phyloP scores from a whole-genome alignment of 1,139 yeast species.

The Suhomyces guaymorum region DNA sequence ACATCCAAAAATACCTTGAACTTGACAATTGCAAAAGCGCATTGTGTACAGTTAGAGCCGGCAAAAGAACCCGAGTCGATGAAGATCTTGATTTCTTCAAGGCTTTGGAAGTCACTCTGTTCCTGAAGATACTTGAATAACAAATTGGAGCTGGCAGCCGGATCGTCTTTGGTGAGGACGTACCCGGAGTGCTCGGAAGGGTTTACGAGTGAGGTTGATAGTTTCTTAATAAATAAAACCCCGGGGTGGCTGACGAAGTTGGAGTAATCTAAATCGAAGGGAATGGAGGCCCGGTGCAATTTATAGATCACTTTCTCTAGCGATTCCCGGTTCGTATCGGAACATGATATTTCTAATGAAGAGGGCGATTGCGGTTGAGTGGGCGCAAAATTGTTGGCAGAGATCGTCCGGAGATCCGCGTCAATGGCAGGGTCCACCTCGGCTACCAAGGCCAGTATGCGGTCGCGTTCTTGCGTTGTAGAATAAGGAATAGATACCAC shows the following conservation, averaged over 20 bases:
- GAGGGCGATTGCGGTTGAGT: no score
- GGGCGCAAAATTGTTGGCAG: no score
- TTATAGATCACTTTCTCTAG: constrained; percentile 14
- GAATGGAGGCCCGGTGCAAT: constrained; percentile 8
- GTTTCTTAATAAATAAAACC: constrained; percentile 57
- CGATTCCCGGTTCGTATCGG: constrained; percentile 10
- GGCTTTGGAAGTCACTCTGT: constrained; percentile 28
- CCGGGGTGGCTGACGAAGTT: constrained; percentile 66
- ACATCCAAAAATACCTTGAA: constrained; percentile 42
- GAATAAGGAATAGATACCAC: constrained; percentile 7
- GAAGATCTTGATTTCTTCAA: constrained; percentile 33
- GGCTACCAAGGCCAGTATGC: constrained; percentile 1
- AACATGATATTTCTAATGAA: no score
- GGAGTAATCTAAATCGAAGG: constrained; percentile 24
- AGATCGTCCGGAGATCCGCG: no score
- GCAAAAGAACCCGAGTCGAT: constrained; percentile 3
- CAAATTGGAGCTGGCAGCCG: constrained; percentile 14
- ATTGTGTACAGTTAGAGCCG: background rate
- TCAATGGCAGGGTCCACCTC: constrained; percentile 6
- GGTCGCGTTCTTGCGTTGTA: background rate
- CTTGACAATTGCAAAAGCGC: constrained; percentile 35
- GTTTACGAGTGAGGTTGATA: constrained; percentile 22
- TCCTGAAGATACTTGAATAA: constrained; percentile 29
- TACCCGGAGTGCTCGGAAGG: constrained; percentile 10
- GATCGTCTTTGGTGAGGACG: constrained; percentile 11